Percentiles rank a stretch among this genome's conserved stretches.
phyloP scores from a whole-genome alignment of 768 basidiomycete genomes.

The Tephrocybe rancida region DNA sequence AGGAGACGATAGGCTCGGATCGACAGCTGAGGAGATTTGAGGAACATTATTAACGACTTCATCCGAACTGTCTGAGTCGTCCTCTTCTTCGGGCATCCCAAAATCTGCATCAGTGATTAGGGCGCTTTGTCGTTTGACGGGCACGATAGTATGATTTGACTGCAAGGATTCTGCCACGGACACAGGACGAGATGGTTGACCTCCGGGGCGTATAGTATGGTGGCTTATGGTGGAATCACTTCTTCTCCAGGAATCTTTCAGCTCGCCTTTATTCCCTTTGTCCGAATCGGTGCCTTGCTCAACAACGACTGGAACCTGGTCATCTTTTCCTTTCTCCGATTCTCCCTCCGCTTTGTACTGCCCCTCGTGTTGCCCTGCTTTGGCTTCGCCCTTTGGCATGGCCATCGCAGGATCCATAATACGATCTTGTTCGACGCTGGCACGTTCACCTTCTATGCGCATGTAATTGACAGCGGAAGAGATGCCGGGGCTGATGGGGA shows the following conservation, averaged over 20 bases:
- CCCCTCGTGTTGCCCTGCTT: conserved; percentile 16
- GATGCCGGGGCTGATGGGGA: conserved; percentile 59
- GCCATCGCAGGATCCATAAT: not conserved
- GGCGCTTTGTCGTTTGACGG: conserved; percentile 67
- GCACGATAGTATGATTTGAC: conserved; percentile 72
- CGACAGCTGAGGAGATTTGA: conserved; percentile 4
- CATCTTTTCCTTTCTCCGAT: conserved; percentile 6
- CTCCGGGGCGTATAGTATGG: conserved; percentile 65
- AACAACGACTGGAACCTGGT: conserved; percentile 1
- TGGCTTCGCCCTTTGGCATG: not conserved
- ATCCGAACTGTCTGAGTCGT: conserved; percentile 11
- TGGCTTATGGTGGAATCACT: conserved; percentile 84
- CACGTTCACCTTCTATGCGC: conserved; percentile 33
- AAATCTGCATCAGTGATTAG: conserved; percentile 70
- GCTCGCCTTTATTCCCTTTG: conserved; percentile 32
- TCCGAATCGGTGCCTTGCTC: conserved; percentile 7
- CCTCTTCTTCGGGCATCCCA: conserved; percentile 63
- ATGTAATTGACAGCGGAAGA: conserved; percentile 61
- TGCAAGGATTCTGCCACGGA: conserved; percentile 80
- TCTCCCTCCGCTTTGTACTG: conserved; percentile 17
- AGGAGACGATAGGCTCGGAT: conserved; percentile 37
- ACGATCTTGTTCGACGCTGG: not conserved
- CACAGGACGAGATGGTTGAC: conserved; percentile 66
- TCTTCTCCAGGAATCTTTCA: conserved; percentile 77
- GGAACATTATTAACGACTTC: conserved; percentile 5